These are phyloP conservation scores for Hirschfeldia incana DNA, from an alignment of 345 rosid genomes.

Conservation along the genomic window DNA sequence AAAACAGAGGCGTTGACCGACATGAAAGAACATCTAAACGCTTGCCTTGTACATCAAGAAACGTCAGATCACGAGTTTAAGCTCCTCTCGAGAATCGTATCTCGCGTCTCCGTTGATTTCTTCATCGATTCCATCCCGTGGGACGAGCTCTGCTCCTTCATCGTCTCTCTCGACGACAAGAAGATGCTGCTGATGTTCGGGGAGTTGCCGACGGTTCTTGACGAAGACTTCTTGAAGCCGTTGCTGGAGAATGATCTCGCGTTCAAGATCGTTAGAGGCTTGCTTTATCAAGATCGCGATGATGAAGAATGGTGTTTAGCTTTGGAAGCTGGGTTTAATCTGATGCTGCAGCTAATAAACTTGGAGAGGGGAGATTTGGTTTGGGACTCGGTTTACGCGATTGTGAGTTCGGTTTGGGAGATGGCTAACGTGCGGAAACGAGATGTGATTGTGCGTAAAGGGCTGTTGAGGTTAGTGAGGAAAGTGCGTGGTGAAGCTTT, in stretches of 20 bases:
- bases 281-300: neutral
- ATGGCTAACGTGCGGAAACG: constrained; percentile 13
- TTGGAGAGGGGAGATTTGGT: neutral
- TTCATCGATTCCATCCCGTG: constrained; percentile 8
- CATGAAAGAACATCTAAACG: neutral
- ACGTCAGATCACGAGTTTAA: constrained; percentile 4
- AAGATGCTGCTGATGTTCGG: constrained; percentile 18
- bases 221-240: constrained; percentile 15
- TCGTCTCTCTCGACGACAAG: neutral
- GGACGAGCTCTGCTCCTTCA: constrained; percentile 23
- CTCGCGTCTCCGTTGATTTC: constrained; percentile 16
- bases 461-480: constrained; percentile 9
- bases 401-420: constrained; percentile 17
- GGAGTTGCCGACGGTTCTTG: constrained; percentile 9
- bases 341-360: constrained; percentile 16
- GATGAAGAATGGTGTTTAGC: constrained; percentile 34
- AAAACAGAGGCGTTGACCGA: neutral
- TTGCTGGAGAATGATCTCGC: neutral
- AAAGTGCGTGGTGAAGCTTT: constrained; percentile 25
- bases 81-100: constrained; percentile 13
- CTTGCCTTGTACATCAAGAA: constrained; percentile 18
- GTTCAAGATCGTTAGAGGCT: neutral
- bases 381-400: constrained; percentile 18
- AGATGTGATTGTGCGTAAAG: constrained; percentile 26
- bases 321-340: constrained; percentile 23